Evolutionary conservation across 495 filamentous ascomycete genomes (phyloP), one percentile per base, ranked within the genome.

Genomic region (Penicillium cataractarum): DNA sequence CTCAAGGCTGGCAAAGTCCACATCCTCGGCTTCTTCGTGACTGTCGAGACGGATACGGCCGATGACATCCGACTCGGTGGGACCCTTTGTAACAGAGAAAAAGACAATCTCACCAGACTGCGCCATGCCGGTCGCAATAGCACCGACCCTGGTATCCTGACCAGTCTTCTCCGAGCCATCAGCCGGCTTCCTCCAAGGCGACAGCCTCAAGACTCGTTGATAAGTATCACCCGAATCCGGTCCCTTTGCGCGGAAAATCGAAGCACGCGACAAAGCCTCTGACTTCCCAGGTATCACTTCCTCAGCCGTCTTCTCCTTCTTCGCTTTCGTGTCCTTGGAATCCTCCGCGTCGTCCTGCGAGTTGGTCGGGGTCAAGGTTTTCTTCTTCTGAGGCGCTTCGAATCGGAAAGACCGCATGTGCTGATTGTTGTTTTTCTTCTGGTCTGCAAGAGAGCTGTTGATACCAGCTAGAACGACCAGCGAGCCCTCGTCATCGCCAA

Each of bases 371-470:
- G 46, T 27, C 5, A 56, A 10, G 44, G 49, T 46, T 32, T 58
- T 35, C 21, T 40, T 59, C 63, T 70, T 66, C 77, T 59, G 71
- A 19, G 78, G 83, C 44, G 76, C 78, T 52, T 83, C 78, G 61
- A 94, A 80, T 48, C 80, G 72, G 67, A 97, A 95, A n/a, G 92
- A 82, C 50, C 93, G 83, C 59, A 98, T 84, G 74, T 99, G 95
- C 66, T 92, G 83, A 70, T 99, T 98, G 69, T 88, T 91, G 31
- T 90, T 91, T 60, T 86, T 86, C 65, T 86, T 76, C 53, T 91
- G 83, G 44, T 92, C 86, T 1, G 76, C 81, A 31, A 85, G 79
- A 50, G 89, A 89, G 57, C 92, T 96, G 74, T 97, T 97, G 74
- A 97, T 90, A 46, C 95, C 94, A 9, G 91, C 88, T 56, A 90